Base-by-base conservation (phyloP, 495 filamentous ascomycete genomes). In the Hyaloscypha variabilis region DNA sequence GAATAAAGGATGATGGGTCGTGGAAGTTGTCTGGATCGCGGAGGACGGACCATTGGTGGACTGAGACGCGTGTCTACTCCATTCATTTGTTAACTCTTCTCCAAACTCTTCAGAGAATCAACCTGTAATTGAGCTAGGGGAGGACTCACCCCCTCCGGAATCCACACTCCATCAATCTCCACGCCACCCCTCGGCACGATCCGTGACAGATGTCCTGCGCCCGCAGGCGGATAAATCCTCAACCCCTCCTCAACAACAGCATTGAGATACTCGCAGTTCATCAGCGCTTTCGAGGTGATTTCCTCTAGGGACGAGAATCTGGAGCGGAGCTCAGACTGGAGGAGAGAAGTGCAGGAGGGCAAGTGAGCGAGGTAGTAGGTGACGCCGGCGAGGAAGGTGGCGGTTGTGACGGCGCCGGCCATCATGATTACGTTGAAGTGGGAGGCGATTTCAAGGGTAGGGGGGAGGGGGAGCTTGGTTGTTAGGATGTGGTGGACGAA, bases 241-340 rank as follows among this genome's bases (percentile, higher is more conserved):
- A 91, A 74, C 0, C 77, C 75, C 70, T 91, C 88, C 21, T 82
- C 78, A 24, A 90, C 73, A 13, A 84, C 77, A 5, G 87, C 88
- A 31, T 80, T 77, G 63, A 90, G 77, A 67, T 89, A 90, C 0
- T 74, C 71, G 0, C 87, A 74, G 1, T 75, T 69, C 52, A 62
- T 59, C 2, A 58, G 51, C 6, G 8, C 34, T 17, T 54, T 58
- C 2, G 29, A 46, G 3, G 74, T 80, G 55, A 90, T 90, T 1
- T 87, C 83, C 0, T 78, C 76, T 13, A 74, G 74, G 34, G 58
- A 76, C 10, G 69, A 72, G 71, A 87, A 90, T 4, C 76, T 60
- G 1, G 68, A 70, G 4, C 88, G 81, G 26, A 89, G 79, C 62
- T 90, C 64, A 39, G 60, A 30, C 14, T 63, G 61, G 11, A 63